Evolutionary conservation across 257 asterid genomes (phyloP), one percentile per base, ranked within the genome.

Genomic region (Fraxinus americana): DNA sequence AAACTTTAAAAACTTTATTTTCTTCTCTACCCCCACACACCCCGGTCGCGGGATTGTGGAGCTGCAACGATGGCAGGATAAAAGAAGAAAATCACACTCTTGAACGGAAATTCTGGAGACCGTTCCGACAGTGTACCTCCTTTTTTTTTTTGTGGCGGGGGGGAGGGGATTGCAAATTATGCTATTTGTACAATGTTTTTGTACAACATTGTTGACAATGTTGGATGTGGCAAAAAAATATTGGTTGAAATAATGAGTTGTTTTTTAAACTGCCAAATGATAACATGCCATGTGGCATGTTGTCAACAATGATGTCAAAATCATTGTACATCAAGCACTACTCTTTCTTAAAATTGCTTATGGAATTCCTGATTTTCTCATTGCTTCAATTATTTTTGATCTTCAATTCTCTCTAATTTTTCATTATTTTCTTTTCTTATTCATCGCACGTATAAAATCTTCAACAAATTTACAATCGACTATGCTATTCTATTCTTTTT

Each of bases 21-120:
- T 32, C 35, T 32, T 4, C 35, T 32, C 35, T 32, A 32, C 35
- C 35, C 34, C 2, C 35, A 32, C 35, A 5, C 35, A 32, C 35
- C 5, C 35, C 35, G 2, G 35, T 32, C 2, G 35, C 35, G 35
- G 35, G 99, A 96, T 79, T 96, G 71, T 65, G 90, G 91, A 35
- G 74, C 87, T 38, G 85, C 89, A 19, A 72, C 91, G 7, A 74
- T 71, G 83, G 66, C 81, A 89, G 75, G 86, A 77, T 84, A 25
- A 92, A 86, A 82, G 97, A 92, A 79, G 98, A 93, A 86, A 92
- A 86, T 80, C 85, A 96, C 86, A 80, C 90, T 91, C 74, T 75
- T 92, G 50, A 96, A 93, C 67, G 97, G 97, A 67, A 92, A 91
- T 81, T 83, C 92, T 4, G 90, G 84, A 67, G 98, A 93, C 74